A percentile compares a stretch with the other conserved stretches of the same genome.
phyloP scores from a whole-genome alignment of 2,329 filamentous ascomycete species.

The Pseudocercospora cruenta region DNA sequence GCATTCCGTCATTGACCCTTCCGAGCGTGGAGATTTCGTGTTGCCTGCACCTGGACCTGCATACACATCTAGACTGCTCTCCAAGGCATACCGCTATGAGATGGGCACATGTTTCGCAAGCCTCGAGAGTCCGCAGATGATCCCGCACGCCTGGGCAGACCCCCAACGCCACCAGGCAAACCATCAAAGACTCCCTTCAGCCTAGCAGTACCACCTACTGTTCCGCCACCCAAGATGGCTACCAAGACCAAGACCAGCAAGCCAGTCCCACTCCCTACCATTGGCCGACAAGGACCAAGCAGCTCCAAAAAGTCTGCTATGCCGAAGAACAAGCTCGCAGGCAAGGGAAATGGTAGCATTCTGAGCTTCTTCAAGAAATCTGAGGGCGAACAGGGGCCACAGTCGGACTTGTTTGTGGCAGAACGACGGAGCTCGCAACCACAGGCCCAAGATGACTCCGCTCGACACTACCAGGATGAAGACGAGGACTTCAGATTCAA shows the following conservation, averaged over 20 bases:
- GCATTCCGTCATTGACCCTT: conserved; percentile 5
- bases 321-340: conserved; percentile 44
- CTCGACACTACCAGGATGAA: conserved; percentile 15
- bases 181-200: conserved; percentile 36
- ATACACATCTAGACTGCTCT: background rate
- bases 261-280: conserved; percentile 33
- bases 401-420: conserved; percentile 42
- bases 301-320: conserved; percentile 42
- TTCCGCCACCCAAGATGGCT: conserved; percentile 38
- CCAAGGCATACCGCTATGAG: background rate
- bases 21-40: background rate
- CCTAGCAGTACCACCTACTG: conserved; percentile 36
- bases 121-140: conserved; percentile 50
- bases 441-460: background rate
- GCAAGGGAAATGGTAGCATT: conserved; percentile 56
- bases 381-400: conserved; percentile 39
- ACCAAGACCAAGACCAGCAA: conserved; percentile 32
- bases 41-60: background rate
- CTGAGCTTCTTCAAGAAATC: conserved; percentile 60
- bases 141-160: conserved; percentile 48
- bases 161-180: conserved; percentile 54
- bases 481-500: conserved; percentile 45
- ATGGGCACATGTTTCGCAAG: conserved; percentile 56
- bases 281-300: conserved; percentile 35
- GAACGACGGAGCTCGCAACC: conserved; percentile 24